Evolutionary conservation across 495 filamentous ascomycete species (phyloP).

Genomic region (Daldinia grandis): DNA sequence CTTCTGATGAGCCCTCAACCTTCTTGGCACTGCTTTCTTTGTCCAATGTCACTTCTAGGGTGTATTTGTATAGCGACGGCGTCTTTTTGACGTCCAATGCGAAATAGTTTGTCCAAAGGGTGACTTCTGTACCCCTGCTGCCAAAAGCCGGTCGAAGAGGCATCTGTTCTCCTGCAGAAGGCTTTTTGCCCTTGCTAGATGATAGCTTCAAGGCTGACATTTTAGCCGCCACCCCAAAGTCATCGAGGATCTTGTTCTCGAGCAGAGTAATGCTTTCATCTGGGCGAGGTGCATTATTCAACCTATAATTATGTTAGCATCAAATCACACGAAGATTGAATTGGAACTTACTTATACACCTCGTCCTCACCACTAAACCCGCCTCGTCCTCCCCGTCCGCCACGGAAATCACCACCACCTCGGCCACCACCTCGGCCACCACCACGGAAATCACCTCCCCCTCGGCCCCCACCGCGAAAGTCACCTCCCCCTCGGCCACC

Average conservation of each 20-base stretch:
- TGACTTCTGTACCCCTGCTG: conserved; percentile 57
- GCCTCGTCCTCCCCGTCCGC: conserved; percentile 28
- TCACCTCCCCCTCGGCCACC: too few species aligned
- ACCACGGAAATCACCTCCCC: conserved; percentile 23
- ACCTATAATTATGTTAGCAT: conserved; percentile 20
- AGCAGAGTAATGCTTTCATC: conserved; percentile 46
- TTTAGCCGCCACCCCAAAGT: conserved; percentile 27
- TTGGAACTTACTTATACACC: conserved; percentile 45
- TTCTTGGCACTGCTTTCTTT: neutral
- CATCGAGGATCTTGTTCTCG: conserved; percentile 47
- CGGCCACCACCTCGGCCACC: conserved; percentile 13
- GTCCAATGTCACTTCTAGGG: conserved; percentile 42
- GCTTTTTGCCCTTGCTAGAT: conserved; percentile 15
- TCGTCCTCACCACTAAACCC: conserved; percentile 33
- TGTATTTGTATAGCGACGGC: conserved; percentile 50
- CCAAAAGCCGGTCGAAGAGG: conserved; percentile 69
- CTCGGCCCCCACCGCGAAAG: conserved; percentile 13
- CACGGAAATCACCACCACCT: conserved; percentile 38
- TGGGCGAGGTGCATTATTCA: conserved; percentile 31
- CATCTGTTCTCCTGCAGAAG: conserved; percentile 32
- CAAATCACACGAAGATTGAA: neutral
- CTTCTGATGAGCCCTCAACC: too few species aligned
- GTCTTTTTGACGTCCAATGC: conserved; percentile 53
- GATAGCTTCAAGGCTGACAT: conserved; percentile 45
- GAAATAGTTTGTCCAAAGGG: conserved; percentile 73